Percentiles rank a stretch among this genome's conserved stretches.
phyloP scores from a whole-genome alignment of 148 eudicot genomes.

The Suaeda aralocaspica region DNA sequence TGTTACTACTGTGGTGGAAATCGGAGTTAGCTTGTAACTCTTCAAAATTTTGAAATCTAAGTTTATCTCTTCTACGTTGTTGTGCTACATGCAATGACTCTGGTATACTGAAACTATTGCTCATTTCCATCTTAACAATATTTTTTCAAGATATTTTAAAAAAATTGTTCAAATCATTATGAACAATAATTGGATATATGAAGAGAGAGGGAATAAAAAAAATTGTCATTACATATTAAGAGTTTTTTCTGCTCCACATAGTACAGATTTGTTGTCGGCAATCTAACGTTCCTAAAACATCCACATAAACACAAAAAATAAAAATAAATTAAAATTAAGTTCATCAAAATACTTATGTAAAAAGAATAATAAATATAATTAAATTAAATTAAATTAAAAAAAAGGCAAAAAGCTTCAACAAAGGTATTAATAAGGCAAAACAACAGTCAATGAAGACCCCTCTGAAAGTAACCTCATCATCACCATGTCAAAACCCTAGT shows the following conservation, averaged over 20 bases:
- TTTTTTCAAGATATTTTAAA: too few relatives aligned
- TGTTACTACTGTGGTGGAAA: not conserved
- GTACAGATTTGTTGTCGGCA: constrained; percentile 10
- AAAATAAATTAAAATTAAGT: not conserved
- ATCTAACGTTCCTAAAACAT: not conserved
- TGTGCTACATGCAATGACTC: constrained; percentile 54
- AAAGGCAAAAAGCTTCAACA: not conserved
- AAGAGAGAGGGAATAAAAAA: not conserved
- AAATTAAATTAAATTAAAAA: not conserved
- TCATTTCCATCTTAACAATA: constrained; percentile 26
- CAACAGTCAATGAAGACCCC: not conserved
- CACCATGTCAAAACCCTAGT: constrained; percentile 12
- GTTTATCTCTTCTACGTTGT: constrained; percentile 56
- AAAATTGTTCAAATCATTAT: not conserved
- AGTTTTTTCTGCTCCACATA: constrained; percentile 4
- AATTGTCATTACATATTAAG: too few relatives aligned
- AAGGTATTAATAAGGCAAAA: not conserved
- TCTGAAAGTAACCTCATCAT: not conserved
- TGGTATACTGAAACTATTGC: constrained; percentile 11
- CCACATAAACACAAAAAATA: not conserved
- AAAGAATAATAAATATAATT: not conserved
- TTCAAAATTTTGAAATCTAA: constrained; percentile 36
- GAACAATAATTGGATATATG: not conserved
- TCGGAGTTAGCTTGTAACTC: not conserved
- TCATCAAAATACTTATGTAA: not conserved